A percentile compares a stretch with the other conserved stretches of the same genome.
These are phyloP conservation scores for Wallacemonas sp. DNA, from an alignment of 208 protist species.

Conservation along the genomic window DNA sequence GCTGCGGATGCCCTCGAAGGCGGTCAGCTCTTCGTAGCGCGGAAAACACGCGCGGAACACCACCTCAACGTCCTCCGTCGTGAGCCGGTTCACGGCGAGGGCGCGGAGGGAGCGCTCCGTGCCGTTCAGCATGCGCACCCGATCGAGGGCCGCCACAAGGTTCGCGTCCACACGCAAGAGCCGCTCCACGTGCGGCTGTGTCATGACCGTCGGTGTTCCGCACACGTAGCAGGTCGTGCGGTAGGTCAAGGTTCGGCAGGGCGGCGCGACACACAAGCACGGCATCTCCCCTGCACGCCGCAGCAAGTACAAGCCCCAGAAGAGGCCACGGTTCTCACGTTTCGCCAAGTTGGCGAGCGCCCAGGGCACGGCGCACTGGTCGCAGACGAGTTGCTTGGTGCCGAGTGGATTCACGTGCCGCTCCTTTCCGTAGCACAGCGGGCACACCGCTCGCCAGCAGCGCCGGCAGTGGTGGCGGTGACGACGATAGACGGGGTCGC, in stretches of 20 bases:
- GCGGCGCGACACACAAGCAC: constrained; percentile 44
- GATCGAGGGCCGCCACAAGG: constrained; percentile 7
- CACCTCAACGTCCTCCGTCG: constrained; percentile 30
- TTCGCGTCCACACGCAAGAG: constrained; percentile 26
- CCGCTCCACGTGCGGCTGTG: constrained; percentile 51
- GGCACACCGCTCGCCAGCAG: constrained; percentile 66
- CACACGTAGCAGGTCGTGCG: constrained; percentile 38
- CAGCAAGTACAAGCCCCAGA: constrained; percentile 75
- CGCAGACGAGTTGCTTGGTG: constrained; percentile 41
- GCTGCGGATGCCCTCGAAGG: constrained; percentile 35
- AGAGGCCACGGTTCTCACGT: constrained; percentile 26
- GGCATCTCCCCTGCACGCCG: constrained; percentile 56
- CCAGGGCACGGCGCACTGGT: constrained; percentile 58
- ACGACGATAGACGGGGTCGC: constrained; percentile 12
- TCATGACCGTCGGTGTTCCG: constrained; percentile 57
- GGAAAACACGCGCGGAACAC: constrained; percentile 49
- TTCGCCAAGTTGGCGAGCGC: constrained; percentile 40
- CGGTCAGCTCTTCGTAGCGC: constrained; percentile 42
- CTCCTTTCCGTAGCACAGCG: constrained; percentile 36
- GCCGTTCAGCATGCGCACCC: constrained; percentile 30
- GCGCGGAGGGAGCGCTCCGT: constrained; percentile 29
- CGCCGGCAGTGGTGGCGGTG: constrained; percentile 75
- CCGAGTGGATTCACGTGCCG: constrained; percentile 60
- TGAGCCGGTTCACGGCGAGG: constrained; percentile 28
- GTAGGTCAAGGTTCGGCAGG: constrained; percentile 53